Conservation (phyloP, 345 rosid genomes). For the Raphanus sativus region DNA sequence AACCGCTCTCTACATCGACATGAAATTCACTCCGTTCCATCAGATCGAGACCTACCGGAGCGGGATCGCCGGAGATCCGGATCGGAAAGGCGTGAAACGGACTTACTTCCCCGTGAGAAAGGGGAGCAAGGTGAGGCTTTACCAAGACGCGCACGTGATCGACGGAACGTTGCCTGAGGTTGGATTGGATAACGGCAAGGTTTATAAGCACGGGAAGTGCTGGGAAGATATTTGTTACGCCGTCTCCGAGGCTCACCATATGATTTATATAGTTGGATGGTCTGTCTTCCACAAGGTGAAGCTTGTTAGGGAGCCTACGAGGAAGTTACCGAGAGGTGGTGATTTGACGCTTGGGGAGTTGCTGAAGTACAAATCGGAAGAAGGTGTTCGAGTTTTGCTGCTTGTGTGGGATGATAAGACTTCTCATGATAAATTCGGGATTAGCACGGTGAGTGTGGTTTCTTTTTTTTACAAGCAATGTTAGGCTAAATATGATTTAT, state of each 20-base stretch:
- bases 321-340: slow-evolving; percentile 65
- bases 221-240: slow-evolving; percentile 98
- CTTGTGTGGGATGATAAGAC: slow-evolving; percentile 95
- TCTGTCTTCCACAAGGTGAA: slow-evolving; percentile 79
- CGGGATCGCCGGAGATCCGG: slow-evolving; percentile 72
- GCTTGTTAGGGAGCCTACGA: slow-evolving; percentile 72
- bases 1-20: slow-evolving; percentile 49
- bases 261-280: slow-evolving; percentile 91
- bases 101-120: slow-evolving; percentile 84
- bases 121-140: slow-evolving; percentile 62
- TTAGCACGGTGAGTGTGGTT: slow-evolving; percentile 58
- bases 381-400: slow-evolving; percentile 85
- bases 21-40: slow-evolving; percentile 72
- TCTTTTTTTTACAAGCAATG: background rate
- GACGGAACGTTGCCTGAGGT: slow-evolving; percentile 50
- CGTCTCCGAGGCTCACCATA: slow-evolving; percentile 87
- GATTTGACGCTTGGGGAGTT: slow-evolving; percentile 83
- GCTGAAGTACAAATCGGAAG: slow-evolving; percentile 89
- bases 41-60: slow-evolving; percentile 46
- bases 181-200: slow-evolving; percentile 46
- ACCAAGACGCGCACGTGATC: slow-evolving; percentile 86
- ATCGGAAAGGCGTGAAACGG: slow-evolving; percentile 52
- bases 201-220: slow-evolving; percentile 55
- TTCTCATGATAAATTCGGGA: slow-evolving; percentile 67
- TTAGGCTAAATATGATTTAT: background rate